phyloP scores from a whole-genome alignment of 345 rosid genomes.

The Brassica napus region Da-Ae NC_063452.1:7864501-7865000 shows the following conservation, averaged over 20 bases:
- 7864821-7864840: background rate
- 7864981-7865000: no score
- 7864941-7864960: no score
- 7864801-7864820: background rate
- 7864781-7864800: background rate
- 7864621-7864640: background rate
- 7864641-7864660: background rate
- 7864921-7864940: background rate
- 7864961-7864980: no score
- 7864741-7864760: background rate
- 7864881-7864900: background rate
- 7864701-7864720: background rate
- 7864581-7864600: background rate
- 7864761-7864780: background rate
- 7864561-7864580: no score
- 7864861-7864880: slow-evolving; percentile 13
- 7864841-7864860: slow-evolving; percentile 12
- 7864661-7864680: no score
- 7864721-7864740: background rate
- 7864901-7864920: background rate
- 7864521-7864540: no score
- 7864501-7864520: no score
- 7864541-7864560: no score
- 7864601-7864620: background rate
- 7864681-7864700: background rate